phyloP scores from a whole-genome alignment of 441 rosid genomes.

The Hura crepitans region DNA sequence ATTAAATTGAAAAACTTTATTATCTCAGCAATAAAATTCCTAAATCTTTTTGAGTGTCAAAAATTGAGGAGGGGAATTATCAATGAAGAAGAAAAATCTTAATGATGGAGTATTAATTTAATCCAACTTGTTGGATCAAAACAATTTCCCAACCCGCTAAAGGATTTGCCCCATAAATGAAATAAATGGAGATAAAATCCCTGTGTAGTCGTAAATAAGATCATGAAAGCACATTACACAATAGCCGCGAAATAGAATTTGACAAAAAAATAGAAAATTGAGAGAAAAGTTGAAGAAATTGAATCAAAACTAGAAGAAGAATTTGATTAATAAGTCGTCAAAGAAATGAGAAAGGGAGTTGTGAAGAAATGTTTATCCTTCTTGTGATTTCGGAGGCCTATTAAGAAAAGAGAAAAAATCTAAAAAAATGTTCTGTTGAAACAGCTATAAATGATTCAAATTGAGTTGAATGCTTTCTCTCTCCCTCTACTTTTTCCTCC shows the following conservation, averaged over 20 bases:
- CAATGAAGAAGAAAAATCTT: background rate
- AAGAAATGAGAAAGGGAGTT: slow-evolving; percentile 4
- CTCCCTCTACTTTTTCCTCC: background rate
- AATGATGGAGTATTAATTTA: background rate
- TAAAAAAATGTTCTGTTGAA: slow-evolving; percentile 12
- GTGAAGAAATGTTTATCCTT: slow-evolving; percentile 1
- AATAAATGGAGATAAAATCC: slow-evolving; percentile 20
- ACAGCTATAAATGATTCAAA: slow-evolving; percentile 13
- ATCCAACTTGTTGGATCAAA: no score
- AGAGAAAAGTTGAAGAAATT: background rate
- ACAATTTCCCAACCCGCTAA: no score
- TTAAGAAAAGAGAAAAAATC: background rate
- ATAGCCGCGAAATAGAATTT: background rate
- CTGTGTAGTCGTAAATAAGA: background rate
- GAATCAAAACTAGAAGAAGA: slow-evolving; percentile 6
- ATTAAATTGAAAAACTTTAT: background rate
- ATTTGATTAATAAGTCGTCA: background rate
- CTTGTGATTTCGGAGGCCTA: no score
- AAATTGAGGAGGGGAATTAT: background rate
- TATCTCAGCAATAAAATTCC: slow-evolving; percentile 15
- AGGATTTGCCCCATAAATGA: no score
- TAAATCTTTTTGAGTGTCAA: slow-evolving; percentile 16
- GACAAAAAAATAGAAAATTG: background rate
- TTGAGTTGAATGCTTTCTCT: background rate
- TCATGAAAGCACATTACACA: slow-evolving; percentile 5